Percentiles rank a stretch among this genome's conserved stretches.
Conservation (phyloP, 495 filamentous ascomycete genomes). For the Trichoderma parareesei region DNA sequence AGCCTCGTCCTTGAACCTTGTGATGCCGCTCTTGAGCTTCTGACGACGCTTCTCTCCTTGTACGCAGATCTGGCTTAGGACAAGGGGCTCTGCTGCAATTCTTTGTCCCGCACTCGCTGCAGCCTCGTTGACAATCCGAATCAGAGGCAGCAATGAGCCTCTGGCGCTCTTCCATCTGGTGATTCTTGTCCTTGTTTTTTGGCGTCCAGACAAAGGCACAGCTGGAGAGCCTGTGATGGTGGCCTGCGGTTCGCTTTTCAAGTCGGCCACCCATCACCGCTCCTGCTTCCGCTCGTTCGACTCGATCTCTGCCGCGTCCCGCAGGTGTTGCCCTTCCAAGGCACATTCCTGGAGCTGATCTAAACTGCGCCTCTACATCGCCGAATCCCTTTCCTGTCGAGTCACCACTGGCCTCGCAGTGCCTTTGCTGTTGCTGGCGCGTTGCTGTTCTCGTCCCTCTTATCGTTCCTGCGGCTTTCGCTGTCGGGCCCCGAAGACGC, state of each 20-base stretch:
- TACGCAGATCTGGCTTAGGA: neutral
- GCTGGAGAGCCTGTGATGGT: too few species aligned
- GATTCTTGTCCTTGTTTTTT: too few species aligned
- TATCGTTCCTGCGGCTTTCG: too few species aligned
- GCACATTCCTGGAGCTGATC: neutral
- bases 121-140: neutral
- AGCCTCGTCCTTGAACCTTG: neutral
- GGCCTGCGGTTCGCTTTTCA: too few species aligned
- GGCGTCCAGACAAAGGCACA: too few species aligned
- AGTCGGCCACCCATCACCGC: neutral
- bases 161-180: too few species aligned
- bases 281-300: neutral
- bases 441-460: too few species aligned
- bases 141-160: too few species aligned
- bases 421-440: neutral
- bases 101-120: neutral
- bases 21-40: neutral
- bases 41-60: conserved; percentile 7
- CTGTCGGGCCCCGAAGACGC: too few species aligned
- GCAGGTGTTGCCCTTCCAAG: neutral
- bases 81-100: neutral
- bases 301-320: neutral
- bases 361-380: neutral
- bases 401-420: neutral
- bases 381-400: neutral